Evolutionary conservation across 768 basidiomycete species (phyloP), one percentile per base, ranked within the genome.

Genomic region (Chalciporus sphaerocephalus): DNA sequence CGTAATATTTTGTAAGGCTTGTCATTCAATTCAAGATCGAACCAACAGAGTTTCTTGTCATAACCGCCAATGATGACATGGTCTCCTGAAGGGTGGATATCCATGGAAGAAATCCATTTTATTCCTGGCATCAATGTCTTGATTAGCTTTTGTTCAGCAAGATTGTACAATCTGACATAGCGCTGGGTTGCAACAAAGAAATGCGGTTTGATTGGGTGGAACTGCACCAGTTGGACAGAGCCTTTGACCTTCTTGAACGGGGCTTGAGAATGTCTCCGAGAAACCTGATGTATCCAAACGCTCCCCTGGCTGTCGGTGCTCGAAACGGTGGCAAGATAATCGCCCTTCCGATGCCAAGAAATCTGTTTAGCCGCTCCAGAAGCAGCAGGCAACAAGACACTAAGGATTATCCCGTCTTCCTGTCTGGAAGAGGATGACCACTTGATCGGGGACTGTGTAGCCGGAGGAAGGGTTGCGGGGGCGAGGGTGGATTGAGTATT

Each of bases 121-220:
- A 95, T 88, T 42, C 94, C 94, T n/a, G 94, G 90, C 59, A 76
- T 81, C 36, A 98, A 70, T n/a, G 95, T 94, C 72, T 92, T 96
- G 57, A 97, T 67, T 40, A 98, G 73, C 60, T 89, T 87, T 69
- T 99, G 96, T 58, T 89, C 92, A 22, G 89, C 82, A 21, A 99
- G 76, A 65, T 98, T 93, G 71, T 99, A 99, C 53, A 98, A 65
- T 49, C 94, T 80, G 55, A 99, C 87, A 65, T 96, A 94, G 65
- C 93, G 90, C 64, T 97, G 93, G 6, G 96, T 99, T 34, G 96
- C 96, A 40, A 98, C 95, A 58, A 98, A 97, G 76, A 99, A 96
- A 67, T 94, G 83, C 5, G 96, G 92, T 65, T 92, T 92, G 22
- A 74, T 69, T 4, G 96, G 96, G 68, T 99, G 96, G 80, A 99